A percentile compares a stretch with the other conserved stretches of the same genome.
Conservation (phyloP, 2,329 filamentous ascomycete species). For the Albophoma yamanashiensis region DNA sequence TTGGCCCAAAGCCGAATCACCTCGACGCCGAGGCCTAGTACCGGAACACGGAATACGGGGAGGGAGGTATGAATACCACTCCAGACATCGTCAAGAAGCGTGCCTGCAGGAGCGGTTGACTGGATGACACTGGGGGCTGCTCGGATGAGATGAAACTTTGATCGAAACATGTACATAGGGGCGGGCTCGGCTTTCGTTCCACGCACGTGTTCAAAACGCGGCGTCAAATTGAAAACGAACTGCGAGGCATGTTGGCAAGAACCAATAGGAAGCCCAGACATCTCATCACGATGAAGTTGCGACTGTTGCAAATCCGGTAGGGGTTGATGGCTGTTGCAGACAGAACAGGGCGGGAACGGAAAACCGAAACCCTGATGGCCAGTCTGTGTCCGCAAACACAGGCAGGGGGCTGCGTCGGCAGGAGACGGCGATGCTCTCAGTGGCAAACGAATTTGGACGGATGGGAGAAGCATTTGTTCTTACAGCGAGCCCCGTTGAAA, state of each 20-base stretch:
- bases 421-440: not conserved
- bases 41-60: not conserved
- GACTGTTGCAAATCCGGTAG: not conserved
- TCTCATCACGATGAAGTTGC: not conserved
- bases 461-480: not conserved
- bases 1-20: not conserved
- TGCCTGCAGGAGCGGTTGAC: not conserved
- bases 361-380: not conserved
- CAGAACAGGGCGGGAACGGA: not conserved
- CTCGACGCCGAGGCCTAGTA: not conserved
- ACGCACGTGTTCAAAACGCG: not conserved
- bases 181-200: no score
- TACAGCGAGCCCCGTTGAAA: not conserved
- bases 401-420: not conserved
- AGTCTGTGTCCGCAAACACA: not conserved
- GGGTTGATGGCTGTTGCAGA: not conserved
- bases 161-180: not conserved
- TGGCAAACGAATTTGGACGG: not conserved
- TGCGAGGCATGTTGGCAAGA: not conserved
- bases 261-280: not conserved
- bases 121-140: not conserved
- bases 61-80: not conserved
- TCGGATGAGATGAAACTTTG: not conserved
- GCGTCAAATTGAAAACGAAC: not conserved
- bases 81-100: not conserved